Base-by-base conservation (phyloP, 306 rosid species). In the Vigna hirtella region DNA sequence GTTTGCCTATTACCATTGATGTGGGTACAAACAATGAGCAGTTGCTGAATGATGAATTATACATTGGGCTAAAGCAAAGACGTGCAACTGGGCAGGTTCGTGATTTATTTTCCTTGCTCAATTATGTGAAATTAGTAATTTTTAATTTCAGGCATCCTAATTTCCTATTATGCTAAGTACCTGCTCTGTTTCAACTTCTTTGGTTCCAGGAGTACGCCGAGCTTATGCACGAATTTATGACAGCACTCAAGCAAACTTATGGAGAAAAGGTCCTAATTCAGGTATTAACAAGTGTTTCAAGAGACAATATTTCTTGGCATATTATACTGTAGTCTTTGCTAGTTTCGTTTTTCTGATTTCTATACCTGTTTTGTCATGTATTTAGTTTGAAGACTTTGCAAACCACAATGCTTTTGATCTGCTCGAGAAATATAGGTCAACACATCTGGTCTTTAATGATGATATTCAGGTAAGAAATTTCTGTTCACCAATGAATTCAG, bases 401-500 rank as follows among this genome's bases (percentile, higher is more conserved):
- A 96, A 96, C 85, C 98, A 96, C 94, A 96, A 96, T 79, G 99
- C 99, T 77, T 96, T 96, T 74, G 97, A 93, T 87, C 92, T 96
- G 66, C 99, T 93, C 36, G 89, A 93, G 65, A 90, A 85, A 79
- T 96, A 96, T 76, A 85, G 97, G 34, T 81, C 98, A 43, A 93
- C 98, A 3, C 99, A 96, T 90, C 94, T 96, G 70, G 99, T 96
- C 12, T 96, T 96, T 24, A 93, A 96, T 56, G 99, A 93, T 48
- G 99, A 96, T 64, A 96, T 96, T 90, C 98, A 96, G 94, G 99
- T 91, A 79, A 80, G 17, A 36, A 45, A 53, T 49, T 42, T 16
- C 13, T 36, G 26, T 50, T 55, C 7, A 26, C 9, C 73, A 57
- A 30, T 49, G 40, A 62, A 53, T 45, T 59, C 24, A 49, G 22